Evolutionary conservation across 495 filamentous ascomycete genomes (phyloP).

Genomic region (Penicillium macrosclerotiorum): DNA sequence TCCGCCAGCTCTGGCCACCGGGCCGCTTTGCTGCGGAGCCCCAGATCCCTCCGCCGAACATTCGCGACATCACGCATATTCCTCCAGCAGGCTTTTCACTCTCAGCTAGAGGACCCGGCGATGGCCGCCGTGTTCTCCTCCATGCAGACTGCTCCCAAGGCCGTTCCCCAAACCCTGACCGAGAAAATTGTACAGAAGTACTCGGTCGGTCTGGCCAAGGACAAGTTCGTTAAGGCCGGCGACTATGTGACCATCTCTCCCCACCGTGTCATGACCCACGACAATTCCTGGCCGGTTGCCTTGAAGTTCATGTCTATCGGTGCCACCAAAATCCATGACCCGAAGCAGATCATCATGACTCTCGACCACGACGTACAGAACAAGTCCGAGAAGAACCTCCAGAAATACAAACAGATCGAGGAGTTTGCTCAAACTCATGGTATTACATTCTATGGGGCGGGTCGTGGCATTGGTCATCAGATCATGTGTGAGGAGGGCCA

Average conservation of each 20-base stretch:
- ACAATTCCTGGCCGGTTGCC: constrained; percentile 87
- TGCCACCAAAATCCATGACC: constrained; percentile 70
- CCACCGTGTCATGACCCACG: constrained; percentile 83
- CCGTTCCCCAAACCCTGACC: constrained; percentile 69
- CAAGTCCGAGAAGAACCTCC: constrained; percentile 74
- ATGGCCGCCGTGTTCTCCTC: constrained; percentile 45
- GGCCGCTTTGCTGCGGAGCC: constrained; percentile 19
- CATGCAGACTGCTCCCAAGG: constrained; percentile 30
- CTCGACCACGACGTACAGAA: constrained; percentile 96
- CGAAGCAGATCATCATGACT: constrained; percentile 80
- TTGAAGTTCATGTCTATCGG: constrained; percentile 87
- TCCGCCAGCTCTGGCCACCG: constrained; percentile 24
- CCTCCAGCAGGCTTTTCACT: constrained; percentile 50
- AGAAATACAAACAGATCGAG: constrained; percentile 84
- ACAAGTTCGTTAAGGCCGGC: constrained; percentile 69
- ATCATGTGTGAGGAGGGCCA: constrained; percentile 86
- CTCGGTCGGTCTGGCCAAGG: constrained; percentile 65
- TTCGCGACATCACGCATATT: constrained; percentile 40
- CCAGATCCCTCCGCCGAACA: constrained; percentile 28
- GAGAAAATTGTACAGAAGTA: constrained; percentile 90
- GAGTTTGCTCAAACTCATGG: constrained; percentile 79
- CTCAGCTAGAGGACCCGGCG: constrained; percentile 44
- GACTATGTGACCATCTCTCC: constrained; percentile 83
- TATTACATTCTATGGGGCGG: constrained; percentile 81
- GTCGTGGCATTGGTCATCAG: constrained; percentile 83